Evolutionary conservation across 805 yeast genomes (phyloP), one percentile per base, ranked within the genome.

Genomic region (Scheffersomyces stipitis): DNA sequence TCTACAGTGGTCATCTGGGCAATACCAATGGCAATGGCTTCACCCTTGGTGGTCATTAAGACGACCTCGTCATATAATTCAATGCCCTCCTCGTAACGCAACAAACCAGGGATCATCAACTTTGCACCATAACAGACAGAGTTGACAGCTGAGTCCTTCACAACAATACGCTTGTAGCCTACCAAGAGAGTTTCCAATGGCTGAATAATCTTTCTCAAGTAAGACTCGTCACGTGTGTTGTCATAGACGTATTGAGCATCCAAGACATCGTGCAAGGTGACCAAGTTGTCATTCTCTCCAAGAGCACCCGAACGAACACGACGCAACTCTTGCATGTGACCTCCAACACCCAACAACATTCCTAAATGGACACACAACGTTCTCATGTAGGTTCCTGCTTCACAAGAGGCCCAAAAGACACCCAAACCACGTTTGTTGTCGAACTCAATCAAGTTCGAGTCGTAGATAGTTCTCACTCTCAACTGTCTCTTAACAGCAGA

Each of bases 351-450:
- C 50, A 93, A 76, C 42, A 93, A 76, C 96, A 93, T 90, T 73
- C 99, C 99, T 58, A 93, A 74, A 69, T 93, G 99, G 40, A 93
- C 99, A 83, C 99, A 93, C 55, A 93, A 74, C 34, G 99, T 93
- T 79, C 99, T 86, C 96, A 93, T 93, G 72, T 93, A 93, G 43
- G 99, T 93, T 71, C 99, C 99, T 44, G 99, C 99, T 75, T 93
- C 99, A 78, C 99, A 93, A 28, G 96, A 86, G 42, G 98, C 99
- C 99, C 99, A 93, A 75, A 93, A 93, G 24, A 93, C 98, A 73
- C 96, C 96, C 45, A 93, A 76, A 54, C 93, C 91, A 69, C 98
- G 84, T 71, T 93, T 90, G 69, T 89, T 86, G 71, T 90, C 99
- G 59, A 93, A 93, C 71, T 93, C 99, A 56, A 93, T 81, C 62